Conservation (phyloP, 345 rosid species). For the Erysimum cheiranthoides region DNA sequence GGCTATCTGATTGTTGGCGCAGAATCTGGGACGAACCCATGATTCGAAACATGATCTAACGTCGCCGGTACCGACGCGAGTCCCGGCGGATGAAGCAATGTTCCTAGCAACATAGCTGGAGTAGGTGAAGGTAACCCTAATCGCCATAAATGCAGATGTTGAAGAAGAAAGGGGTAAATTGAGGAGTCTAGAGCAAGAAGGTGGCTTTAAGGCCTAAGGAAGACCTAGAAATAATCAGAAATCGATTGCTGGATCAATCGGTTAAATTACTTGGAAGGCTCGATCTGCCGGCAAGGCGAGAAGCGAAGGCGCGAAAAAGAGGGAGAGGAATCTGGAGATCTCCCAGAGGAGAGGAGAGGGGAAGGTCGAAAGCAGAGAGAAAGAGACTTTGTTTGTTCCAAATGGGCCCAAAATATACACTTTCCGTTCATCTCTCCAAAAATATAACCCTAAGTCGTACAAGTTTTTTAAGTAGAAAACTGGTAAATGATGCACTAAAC, state of each 20-base stretch:
- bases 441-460: too few relatives aligned
- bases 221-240: conserved; percentile 45
- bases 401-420: conserved; percentile 4
- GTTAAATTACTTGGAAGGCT: conserved; percentile 28
- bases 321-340: conserved; percentile 29
- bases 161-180: conserved; percentile 47
- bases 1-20: conserved; percentile 48
- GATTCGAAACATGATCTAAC: conserved; percentile 62
- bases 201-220: conserved; percentile 10
- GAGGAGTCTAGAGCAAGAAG: conserved; percentile 41
- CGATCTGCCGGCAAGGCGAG: conserved; percentile 29
- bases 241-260: conserved; percentile 32
- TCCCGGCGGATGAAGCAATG: conserved; percentile 59
- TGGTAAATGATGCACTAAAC: too few relatives aligned
- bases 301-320: background rate
- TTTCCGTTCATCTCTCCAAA: background rate
- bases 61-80: conserved; percentile 55
- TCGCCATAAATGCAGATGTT: conserved; percentile 60
- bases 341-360: conserved; percentile 17
- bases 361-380: conserved; percentile 9
- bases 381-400: background rate
- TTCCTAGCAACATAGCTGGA: conserved; percentile 71
- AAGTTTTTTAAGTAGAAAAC: too few relatives aligned
- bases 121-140: conserved; percentile 68
- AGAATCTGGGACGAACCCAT: conserved; percentile 56